Evolutionary conservation across 768 basidiomycete species (phyloP).

Genomic region (Panellus pusillus): DNA sequence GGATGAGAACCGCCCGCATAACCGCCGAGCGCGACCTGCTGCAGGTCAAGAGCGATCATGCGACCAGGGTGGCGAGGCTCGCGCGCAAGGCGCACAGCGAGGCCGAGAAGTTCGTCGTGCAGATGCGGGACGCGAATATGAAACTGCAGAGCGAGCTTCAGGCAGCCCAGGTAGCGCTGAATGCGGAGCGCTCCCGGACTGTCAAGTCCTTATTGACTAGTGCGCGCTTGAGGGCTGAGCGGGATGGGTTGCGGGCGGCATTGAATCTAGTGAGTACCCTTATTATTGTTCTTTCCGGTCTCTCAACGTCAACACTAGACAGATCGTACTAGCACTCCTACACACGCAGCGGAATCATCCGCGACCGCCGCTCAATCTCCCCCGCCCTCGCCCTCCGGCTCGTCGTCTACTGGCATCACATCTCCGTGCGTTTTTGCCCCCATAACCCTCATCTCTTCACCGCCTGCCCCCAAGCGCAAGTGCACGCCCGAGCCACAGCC

Average conservation of each 20-base stretch:
- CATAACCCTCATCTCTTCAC: background rate
- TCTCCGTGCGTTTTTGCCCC: background rate
- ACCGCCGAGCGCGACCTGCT: background rate
- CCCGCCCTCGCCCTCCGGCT: conserved; percentile 2
- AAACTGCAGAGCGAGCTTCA: background rate
- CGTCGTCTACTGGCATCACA: background rate
- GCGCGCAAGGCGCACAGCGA: background rate
- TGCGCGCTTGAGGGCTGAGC: conserved; percentile 5
- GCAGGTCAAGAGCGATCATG: background rate
- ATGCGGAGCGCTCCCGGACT: conserved; percentile 6
- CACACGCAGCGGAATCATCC: background rate
- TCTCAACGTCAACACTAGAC: background rate
- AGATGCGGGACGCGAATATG: background rate
- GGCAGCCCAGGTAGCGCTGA: background rate
- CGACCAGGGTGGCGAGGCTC: background rate
- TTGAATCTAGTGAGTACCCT: background rate
- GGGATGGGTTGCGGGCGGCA: background rate
- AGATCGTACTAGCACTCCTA: background rate
- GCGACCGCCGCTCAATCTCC: background rate
- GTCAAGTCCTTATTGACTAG: background rate
- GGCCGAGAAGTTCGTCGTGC: background rate
- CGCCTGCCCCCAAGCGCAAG: background rate
- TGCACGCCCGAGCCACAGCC: background rate
- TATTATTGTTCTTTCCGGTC: background rate
- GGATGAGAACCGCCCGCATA: background rate